These are phyloP conservation scores for Xylaria sp. DNA, from an alignment of 2,329 filamentous ascomycete species.

Conservation along the genomic window DNA sequence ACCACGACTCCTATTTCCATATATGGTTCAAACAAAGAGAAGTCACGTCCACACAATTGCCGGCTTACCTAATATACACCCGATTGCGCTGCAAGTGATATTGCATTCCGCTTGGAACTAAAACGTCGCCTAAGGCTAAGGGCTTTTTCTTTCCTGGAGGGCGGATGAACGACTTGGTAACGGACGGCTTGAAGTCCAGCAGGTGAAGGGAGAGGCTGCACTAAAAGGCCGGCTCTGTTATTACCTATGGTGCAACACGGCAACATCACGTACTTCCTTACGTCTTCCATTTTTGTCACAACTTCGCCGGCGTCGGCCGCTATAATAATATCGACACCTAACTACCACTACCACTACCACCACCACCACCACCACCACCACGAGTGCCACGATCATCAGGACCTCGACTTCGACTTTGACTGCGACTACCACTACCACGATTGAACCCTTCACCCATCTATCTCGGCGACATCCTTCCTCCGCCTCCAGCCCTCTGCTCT, in stretches of 20 bases:
- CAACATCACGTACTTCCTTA: neutral
- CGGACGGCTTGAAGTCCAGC: neutral
- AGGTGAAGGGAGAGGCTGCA: neutral
- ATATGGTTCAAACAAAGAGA: neutral
- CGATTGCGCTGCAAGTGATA: neutral
- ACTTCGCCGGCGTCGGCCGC: neutral
- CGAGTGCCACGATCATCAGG: neutral
- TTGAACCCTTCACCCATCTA: neutral
- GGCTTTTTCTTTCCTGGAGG: neutral
- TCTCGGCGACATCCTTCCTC: neutral
- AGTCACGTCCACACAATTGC: neutral
- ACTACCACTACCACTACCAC: neutral
- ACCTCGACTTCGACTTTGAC: neutral
- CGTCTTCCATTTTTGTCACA: neutral
- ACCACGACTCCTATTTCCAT: neutral
- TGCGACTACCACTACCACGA: neutral
- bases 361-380: neutral
- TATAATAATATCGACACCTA: neutral
- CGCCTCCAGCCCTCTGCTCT: neutral
- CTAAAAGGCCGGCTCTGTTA: neutral
- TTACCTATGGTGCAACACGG: neutral
- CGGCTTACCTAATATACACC: neutral
- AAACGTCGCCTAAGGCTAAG: neutral
- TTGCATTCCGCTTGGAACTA: neutral
- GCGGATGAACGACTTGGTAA: slow-evolving; percentile 3